Conservation (phyloP, 129 eudicot genomes). For the Artemisia annua region DNA sequence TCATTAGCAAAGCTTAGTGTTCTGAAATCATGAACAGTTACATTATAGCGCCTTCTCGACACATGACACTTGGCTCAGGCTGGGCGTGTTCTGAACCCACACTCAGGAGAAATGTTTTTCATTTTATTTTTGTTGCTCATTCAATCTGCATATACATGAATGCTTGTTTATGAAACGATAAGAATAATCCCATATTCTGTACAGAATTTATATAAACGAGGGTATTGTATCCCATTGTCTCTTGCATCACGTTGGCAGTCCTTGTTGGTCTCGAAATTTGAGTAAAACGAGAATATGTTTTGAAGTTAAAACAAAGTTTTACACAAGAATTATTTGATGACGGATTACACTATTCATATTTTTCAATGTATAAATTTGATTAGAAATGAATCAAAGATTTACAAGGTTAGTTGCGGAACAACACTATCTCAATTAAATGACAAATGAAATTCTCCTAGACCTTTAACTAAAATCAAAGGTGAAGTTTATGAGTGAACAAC, state of each 20-base stretch:
- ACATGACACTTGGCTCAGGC: constrained; percentile 6
- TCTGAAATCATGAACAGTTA: constrained; percentile 36
- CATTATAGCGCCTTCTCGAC: not conserved
- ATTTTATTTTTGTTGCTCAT: constrained; percentile 13
- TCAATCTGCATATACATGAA: constrained; percentile 22
- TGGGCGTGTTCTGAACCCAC: not conserved
- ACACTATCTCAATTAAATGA: no score
- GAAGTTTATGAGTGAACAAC: no score
- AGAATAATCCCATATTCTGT: constrained; percentile 22
- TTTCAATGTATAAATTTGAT: no score
- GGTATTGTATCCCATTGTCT: constrained; percentile 8
- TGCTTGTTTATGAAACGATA: constrained; percentile 12
- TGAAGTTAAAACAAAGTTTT: no score
- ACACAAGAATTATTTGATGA: no score
- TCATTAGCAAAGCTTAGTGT: constrained; percentile 46
- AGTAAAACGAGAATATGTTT: no score
- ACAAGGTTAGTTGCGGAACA: no score
- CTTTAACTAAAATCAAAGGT: no score
- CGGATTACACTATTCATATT: no score
- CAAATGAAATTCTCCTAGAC: no score
- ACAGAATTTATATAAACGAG: constrained; percentile 32
- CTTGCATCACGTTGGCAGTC: not conserved
- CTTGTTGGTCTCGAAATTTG: not conserved
- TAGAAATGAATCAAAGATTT: no score
- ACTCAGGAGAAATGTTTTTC: constrained; percentile 5